Conservation (phyloP, 108 stramenopile species). For the Phaeodactylum tricornutum region DNA sequence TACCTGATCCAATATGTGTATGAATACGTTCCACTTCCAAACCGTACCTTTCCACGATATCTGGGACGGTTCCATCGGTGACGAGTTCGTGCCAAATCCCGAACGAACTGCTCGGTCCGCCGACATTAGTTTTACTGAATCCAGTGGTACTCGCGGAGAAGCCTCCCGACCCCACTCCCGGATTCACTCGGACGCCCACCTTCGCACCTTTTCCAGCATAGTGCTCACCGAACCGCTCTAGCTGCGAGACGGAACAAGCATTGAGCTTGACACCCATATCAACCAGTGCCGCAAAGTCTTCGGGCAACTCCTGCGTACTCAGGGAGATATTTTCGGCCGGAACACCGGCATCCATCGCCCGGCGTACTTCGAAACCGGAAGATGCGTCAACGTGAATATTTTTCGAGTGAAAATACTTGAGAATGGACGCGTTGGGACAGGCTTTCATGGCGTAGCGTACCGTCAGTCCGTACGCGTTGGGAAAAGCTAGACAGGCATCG, state of each 20-base stretch:
- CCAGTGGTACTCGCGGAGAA: constrained; percentile 80
- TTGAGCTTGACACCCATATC: constrained; percentile 80
- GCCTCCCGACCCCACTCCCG: constrained; percentile 95
- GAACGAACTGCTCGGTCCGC: constrained; percentile 92
- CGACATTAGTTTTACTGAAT: constrained; percentile 95
- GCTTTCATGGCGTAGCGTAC: constrained; percentile 99
- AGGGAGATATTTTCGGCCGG: constrained; percentile 83
- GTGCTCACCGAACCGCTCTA: constrained; percentile 79
- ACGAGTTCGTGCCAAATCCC: constrained; percentile 89
- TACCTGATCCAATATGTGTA: constrained; percentile 97
- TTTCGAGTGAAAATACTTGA: constrained; percentile 79
- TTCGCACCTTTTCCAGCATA: constrained; percentile 70
- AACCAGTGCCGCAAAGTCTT: constrained; percentile 75
- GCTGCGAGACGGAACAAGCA: constrained; percentile 87
- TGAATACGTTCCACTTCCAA: constrained; percentile 91
- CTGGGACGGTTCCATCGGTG: constrained; percentile 72
- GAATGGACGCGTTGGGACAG: constrained; percentile 84
- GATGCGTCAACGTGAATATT: constrained; percentile 94
- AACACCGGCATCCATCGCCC: constrained; percentile 86
- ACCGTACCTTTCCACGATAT: constrained; percentile 82
- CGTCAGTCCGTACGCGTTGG: constrained; percentile 93
- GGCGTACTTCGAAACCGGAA: constrained; percentile 81
- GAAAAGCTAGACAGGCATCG: constrained; percentile 84
- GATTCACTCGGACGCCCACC: constrained; percentile 94
- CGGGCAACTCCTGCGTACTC: constrained; percentile 89